Percentiles rank a stretch among this genome's conserved stretches.
These are phyloP conservation scores for Citrus mangshanensis DNA, from an alignment of 345 rosid species.

Conservation along the genomic window DNA sequence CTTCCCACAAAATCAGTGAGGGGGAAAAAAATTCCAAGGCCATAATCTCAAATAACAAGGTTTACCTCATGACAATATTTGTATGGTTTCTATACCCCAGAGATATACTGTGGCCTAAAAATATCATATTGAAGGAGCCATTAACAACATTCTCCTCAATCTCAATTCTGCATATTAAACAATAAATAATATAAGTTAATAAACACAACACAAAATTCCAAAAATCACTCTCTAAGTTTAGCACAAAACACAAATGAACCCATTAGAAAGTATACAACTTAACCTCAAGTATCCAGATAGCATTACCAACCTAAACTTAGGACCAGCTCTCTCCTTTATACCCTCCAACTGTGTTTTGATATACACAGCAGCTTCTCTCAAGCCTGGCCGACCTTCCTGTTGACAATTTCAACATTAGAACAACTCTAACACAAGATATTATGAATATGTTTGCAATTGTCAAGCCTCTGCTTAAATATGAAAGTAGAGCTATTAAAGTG, in stretches of 20 bases:
- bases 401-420: background rate
- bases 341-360: slow-evolving; percentile 66
- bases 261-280: background rate
- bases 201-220: background rate
- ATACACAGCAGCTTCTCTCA: slow-evolving; percentile 77
- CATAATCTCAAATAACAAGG: background rate
- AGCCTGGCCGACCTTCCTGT: slow-evolving; percentile 90
- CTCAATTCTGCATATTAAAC: slow-evolving; percentile 54
- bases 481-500: no score
- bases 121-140: slow-evolving; percentile 92
- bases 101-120: slow-evolving; percentile 81
- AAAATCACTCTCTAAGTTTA: background rate
- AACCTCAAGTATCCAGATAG: background rate
- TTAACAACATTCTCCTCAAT: slow-evolving; percentile 74
- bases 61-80: slow-evolving; percentile 80
- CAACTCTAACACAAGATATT: background rate
- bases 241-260: background rate
- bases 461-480: no score
- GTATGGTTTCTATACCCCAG: slow-evolving; percentile 88
- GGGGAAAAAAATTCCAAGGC: background rate
- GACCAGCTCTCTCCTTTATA: slow-evolving; percentile 74
- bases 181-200: background rate
- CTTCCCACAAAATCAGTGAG: background rate
- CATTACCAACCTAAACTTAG: slow-evolving; percentile 51
- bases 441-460: background rate